These are phyloP conservation scores for Boletus subparvulus DNA, from an alignment of 768 basidiomycete genomes.

Conservation along the genomic window DNA sequence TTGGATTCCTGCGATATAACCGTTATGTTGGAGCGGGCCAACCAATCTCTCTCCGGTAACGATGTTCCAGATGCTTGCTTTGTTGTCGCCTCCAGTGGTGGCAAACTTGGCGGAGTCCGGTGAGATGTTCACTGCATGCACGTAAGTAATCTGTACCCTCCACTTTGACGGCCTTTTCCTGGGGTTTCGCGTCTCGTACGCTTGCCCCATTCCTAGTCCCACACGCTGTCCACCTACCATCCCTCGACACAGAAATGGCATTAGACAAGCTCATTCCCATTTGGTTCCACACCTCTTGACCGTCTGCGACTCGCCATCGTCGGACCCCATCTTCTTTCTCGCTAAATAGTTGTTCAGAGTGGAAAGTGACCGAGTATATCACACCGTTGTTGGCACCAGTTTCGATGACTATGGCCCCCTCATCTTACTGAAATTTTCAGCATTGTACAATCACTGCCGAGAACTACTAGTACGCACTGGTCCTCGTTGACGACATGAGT, in stretches of 20 bases:
- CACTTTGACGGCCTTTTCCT: neutral
- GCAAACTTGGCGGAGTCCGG: neutral
- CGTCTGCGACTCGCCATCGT: neutral
- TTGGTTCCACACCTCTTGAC: neutral
- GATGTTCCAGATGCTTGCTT: too few relatives aligned
- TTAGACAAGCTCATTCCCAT: fast-evolving
- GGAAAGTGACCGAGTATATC: neutral
- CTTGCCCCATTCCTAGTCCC: neutral
- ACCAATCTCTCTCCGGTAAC: too few relatives aligned
- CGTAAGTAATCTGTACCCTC: too few relatives aligned
- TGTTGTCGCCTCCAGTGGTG: neutral
- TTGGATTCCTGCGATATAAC: too few relatives aligned
- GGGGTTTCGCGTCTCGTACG: neutral
- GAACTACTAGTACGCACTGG: neutral
- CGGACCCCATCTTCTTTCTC: neutral
- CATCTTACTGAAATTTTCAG: neutral
- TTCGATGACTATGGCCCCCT: neutral
- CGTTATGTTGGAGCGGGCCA: too few relatives aligned
- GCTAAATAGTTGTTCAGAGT: neutral
- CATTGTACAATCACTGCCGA: neutral
- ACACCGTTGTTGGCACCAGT: too few relatives aligned
- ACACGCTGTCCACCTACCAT: neutral
- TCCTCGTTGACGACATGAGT: neutral
- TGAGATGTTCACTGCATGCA: neutral
- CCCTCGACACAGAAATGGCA: neutral